Percentiles rank a stretch among this genome's conserved stretches.
Evolutionary conservation across 202 grass and related monocot species (phyloP).

Genomic region (Schoenoplectus triqueter): DNA sequence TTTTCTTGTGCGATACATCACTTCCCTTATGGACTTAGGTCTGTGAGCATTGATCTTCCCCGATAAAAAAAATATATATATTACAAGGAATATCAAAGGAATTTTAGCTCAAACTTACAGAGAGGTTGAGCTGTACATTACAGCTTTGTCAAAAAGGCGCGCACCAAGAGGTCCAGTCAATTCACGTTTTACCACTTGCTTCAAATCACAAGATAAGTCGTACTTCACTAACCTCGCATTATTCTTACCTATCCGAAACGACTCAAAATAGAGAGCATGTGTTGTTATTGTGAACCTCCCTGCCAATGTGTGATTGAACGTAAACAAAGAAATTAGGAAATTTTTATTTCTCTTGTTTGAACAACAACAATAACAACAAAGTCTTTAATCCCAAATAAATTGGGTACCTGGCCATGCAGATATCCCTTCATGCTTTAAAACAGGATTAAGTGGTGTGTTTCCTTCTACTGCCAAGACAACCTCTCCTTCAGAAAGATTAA

Average conservation of each 20-base stretch:
- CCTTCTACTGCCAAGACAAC: slow-evolving; percentile 79
- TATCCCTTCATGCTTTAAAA: slow-evolving; percentile 78
- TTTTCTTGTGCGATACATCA: slow-evolving; percentile 14
- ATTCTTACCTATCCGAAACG: slow-evolving; percentile 62
- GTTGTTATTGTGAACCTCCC: slow-evolving; percentile 87
- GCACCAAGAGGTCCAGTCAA: slow-evolving; percentile 80
- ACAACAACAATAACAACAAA: not conserved
- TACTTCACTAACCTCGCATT: slow-evolving; percentile 65
- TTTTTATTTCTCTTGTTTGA: slow-evolving; percentile 8
- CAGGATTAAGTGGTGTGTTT: slow-evolving; percentile 68
- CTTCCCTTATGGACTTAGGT: slow-evolving; percentile 27
- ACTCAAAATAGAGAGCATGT: slow-evolving; percentile 94
- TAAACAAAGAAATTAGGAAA: not conserved
- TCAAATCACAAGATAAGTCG: slow-evolving; percentile 62
- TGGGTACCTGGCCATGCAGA: slow-evolving; percentile 78
- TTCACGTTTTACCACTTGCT: slow-evolving; percentile 84
- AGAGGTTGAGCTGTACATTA: slow-evolving; percentile 82
- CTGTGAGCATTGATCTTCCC: not conserved
- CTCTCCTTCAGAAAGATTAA: slow-evolving; percentile 75
- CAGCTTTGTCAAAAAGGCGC: slow-evolving; percentile 81
- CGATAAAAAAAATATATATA: not conserved
- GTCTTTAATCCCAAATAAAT: slow-evolving; percentile 3
- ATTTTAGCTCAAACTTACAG: slow-evolving; percentile 65
- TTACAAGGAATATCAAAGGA: slow-evolving; percentile 25
- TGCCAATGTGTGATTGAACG: slow-evolving; percentile 50